These are phyloP conservation scores for Ogataea pini DNA, from an alignment of 805 yeast species.

Conservation along the genomic window DNA sequence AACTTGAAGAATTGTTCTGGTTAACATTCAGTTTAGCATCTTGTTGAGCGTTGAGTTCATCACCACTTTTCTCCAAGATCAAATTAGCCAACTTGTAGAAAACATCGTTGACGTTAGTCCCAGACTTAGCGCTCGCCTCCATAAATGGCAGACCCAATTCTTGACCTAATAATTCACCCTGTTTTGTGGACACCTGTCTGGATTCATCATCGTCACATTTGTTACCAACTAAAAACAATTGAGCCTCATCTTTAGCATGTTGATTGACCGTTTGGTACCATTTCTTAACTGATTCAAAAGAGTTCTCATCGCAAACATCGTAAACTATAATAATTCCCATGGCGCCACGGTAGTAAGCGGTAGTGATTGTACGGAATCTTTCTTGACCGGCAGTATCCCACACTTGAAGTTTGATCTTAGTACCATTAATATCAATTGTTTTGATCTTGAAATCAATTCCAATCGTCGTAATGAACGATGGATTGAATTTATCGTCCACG, in stretches of 20 bases:
- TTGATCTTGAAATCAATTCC: slow-evolving; percentile 98
- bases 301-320: slow-evolving; percentile 85
- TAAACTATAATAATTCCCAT: slow-evolving; percentile 83
- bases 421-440: slow-evolving; percentile 91
- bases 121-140: slow-evolving; percentile 95
- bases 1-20: slow-evolving; percentile 16
- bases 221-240: slow-evolving; percentile 91
- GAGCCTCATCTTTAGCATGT: slow-evolving; percentile 96
- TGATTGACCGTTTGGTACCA: slow-evolving; percentile 97
- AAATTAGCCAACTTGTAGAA: slow-evolving; percentile 86
- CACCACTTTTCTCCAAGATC: slow-evolving; percentile 75
- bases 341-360: slow-evolving; percentile 90
- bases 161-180: slow-evolving; percentile 85
- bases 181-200: slow-evolving; percentile 85
- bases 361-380: slow-evolving; percentile 89
- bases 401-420: slow-evolving; percentile 89
- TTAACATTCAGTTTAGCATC: slow-evolving; percentile 32
- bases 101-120: slow-evolving; percentile 87
- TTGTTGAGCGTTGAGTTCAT: slow-evolving; percentile 34
- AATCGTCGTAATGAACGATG: slow-evolving; percentile 94
- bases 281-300: slow-evolving; percentile 87
- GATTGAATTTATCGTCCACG: slow-evolving; percentile 95
- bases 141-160: slow-evolving; percentile 87
- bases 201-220: slow-evolving; percentile 88
- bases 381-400: slow-evolving; percentile 99